Evolutionary conservation across 495 filamentous ascomycete species (phyloP), one percentile per base, ranked within the genome.

Genomic region (Stereocaulon alpinum): DNA sequence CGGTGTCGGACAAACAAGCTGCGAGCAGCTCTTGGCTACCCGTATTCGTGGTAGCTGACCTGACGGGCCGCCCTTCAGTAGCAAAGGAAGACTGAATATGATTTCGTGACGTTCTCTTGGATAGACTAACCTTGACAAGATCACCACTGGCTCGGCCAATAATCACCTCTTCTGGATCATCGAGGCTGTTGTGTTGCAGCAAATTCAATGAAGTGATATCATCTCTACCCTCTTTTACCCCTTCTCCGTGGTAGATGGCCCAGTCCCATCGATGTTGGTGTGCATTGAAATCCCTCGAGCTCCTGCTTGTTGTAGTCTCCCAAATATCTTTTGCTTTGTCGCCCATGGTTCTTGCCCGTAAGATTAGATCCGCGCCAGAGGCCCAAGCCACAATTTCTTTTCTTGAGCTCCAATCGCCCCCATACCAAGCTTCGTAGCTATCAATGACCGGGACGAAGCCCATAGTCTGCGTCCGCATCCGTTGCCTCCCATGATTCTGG

Each of bases 381-480:
- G 83, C 81, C 75, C 82, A 83, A 2, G 77, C 79, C 14, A 87
- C 67, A 0, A 82, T 74, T 59, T 86, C 82, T 43, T 73, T 75
- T 62, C 78, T 69, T 49, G 80, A 74, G 17, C 71, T 68, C 82
- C 82, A 86, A 42, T 61, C 49, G 0, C 69, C 67, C 4, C 75
- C 75, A 59, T 73, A 73, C 74, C 78, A 81, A 6, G 71, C 66
- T 55, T 86, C 81, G 59, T 82, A 82, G 14, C 79, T 80, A 63
- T 85, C 80, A 29, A 87, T 76, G 20, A 78, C 73, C 18, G 85
- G 83, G 30, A 76, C 74, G 64, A 83, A 87, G 6, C 82, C 83
- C 62, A 86, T 76, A 4, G 82, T 88, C 55, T 86, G 83, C 29
- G 43, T 48, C 34, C 34, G 29, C 7, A 34, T 45, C 40, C 44